A percentile compares a stretch with the other conserved stretches of the same genome.
phyloP scores from a whole-genome alignment of 2,329 filamentous ascomycete genomes.

The Alternaria incomplexa region DNA sequence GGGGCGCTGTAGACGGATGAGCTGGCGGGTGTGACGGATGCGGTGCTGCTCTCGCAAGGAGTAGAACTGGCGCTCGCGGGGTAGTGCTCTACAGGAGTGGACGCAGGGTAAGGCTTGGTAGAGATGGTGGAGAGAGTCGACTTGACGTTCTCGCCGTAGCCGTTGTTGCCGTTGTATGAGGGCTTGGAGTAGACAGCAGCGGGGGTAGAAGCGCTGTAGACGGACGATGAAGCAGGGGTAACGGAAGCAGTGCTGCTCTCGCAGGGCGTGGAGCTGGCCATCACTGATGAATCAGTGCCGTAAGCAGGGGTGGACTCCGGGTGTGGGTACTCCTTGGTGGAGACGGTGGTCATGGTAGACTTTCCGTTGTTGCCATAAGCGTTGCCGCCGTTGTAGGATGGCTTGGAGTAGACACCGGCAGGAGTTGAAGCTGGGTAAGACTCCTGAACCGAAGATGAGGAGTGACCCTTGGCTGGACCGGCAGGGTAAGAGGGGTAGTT shows the following conservation, averaged over 20 bases:
- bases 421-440: not conserved
- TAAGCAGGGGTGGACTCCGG: not conserved
- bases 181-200: slow-evolving; percentile 5
- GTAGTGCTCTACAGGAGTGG: not conserved
- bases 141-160: not conserved
- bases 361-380: not conserved
- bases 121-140: slow-evolving; percentile 4
- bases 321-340: not conserved
- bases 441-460: not conserved
- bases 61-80: not conserved
- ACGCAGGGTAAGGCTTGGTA: not conserved
- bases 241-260: not conserved
- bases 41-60: slow-evolving; percentile 1
- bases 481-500: slow-evolving; percentile 5
- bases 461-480: not conserved
- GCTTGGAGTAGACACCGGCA: slow-evolving; percentile 1
- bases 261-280: not conserved
- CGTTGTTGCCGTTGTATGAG: not conserved
- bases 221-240: not conserved
- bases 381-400: slow-evolving; percentile 1
- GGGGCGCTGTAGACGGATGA: not conserved
- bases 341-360: slow-evolving; percentile 1
- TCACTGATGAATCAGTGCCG: not conserved
- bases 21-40: not conserved
- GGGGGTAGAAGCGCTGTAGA: not conserved